Evolutionary conservation across 1,139 yeast species (phyloP).

Genomic region (Ogataea hybrid): DNA sequence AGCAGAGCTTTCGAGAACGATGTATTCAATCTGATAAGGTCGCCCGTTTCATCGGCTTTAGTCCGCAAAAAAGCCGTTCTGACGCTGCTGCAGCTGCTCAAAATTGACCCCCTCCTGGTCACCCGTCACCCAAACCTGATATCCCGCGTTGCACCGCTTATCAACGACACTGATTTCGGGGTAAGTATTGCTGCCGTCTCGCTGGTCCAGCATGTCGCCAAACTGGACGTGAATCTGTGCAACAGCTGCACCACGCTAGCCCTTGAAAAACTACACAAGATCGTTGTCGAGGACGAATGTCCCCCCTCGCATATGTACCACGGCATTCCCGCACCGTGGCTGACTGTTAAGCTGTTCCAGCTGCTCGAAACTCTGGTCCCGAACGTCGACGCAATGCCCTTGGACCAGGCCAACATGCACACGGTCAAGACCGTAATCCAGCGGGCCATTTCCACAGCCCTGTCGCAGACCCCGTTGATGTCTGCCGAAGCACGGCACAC

Average conservation of each 20-base stretch:
- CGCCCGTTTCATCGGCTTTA: conserved; percentile 62
- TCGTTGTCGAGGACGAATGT: conserved; percentile 48
- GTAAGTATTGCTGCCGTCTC: conserved; percentile 67
- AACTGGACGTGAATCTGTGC: conserved; percentile 50
- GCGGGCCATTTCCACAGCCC: conserved; percentile 15
- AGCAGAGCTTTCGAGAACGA: conserved; percentile 56
- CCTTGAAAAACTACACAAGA: conserved; percentile 50
- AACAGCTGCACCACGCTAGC: conserved; percentile 57
- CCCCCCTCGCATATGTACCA: conserved; percentile 66
- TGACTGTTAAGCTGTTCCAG: conserved; percentile 64
- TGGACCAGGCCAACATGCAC: conserved; percentile 16
- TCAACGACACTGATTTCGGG: conserved; percentile 67
- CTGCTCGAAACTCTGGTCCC: conserved; percentile 39
- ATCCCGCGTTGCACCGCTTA: conserved; percentile 65
- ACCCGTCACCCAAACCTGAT: conserved; percentile 62
- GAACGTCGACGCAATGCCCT: conserved; percentile 26
- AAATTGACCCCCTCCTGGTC: conserved; percentile 41
- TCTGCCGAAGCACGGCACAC: conserved; percentile 58
- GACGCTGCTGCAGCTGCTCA: conserved; percentile 53
- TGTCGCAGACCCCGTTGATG: conserved; percentile 9
- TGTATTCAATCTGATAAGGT: conserved; percentile 68
- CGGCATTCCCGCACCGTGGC: conserved; percentile 84
- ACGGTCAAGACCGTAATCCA: conserved; percentile 16
- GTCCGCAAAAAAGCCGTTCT: conserved; percentile 72
- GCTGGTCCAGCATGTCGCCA: conserved; percentile 60